phyloP scores from a whole-genome alignment of 805 yeast species.

The Lipomyces sp. region DNA sequence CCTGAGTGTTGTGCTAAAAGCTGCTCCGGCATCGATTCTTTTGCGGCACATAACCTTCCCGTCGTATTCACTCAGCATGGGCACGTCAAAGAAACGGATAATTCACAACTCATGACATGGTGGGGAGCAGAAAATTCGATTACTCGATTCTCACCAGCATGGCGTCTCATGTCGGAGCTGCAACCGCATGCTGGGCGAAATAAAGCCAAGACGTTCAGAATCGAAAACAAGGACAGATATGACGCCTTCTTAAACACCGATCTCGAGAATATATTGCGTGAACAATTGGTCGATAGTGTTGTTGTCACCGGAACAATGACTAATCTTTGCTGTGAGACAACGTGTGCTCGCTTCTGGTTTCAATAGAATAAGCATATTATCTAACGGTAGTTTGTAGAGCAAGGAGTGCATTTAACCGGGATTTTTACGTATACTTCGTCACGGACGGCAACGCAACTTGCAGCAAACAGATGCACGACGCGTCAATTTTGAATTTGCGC shows the following conservation, averaged over 20 bases:
- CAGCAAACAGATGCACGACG: slow-evolving; percentile 22
- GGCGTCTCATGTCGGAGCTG: slow-evolving; percentile 31
- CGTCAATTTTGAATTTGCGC: slow-evolving; percentile 20
- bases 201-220: neutral
- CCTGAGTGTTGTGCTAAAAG: neutral
- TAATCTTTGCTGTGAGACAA: slow-evolving; percentile 35
- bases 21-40: slow-evolving; percentile 16
- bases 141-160: slow-evolving; percentile 26
- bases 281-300: slow-evolving; percentile 7
- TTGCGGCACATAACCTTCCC: slow-evolving; percentile 11
- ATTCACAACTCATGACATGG: slow-evolving; percentile 26
- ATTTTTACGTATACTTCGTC: slow-evolving; percentile 32
- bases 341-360: slow-evolving; percentile 9
- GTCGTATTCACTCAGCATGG: slow-evolving; percentile 36
- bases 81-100: slow-evolving; percentile 19
- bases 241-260: slow-evolving; percentile 32
- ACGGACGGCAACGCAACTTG: slow-evolving; percentile 33
- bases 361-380: neutral
- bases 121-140: slow-evolving; percentile 35
- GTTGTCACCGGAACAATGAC: slow-evolving; percentile 35
- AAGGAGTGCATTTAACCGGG: slow-evolving; percentile 29
- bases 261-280: slow-evolving; percentile 22
- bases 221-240: slow-evolving; percentile 28
- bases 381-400: slow-evolving; percentile 12
- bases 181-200: neutral